Percentiles rank a stretch among this genome's conserved stretches.
Conservation (phyloP, 2,329 filamentous ascomycete genomes). For the Trichoderma cornu-damae region DNA sequence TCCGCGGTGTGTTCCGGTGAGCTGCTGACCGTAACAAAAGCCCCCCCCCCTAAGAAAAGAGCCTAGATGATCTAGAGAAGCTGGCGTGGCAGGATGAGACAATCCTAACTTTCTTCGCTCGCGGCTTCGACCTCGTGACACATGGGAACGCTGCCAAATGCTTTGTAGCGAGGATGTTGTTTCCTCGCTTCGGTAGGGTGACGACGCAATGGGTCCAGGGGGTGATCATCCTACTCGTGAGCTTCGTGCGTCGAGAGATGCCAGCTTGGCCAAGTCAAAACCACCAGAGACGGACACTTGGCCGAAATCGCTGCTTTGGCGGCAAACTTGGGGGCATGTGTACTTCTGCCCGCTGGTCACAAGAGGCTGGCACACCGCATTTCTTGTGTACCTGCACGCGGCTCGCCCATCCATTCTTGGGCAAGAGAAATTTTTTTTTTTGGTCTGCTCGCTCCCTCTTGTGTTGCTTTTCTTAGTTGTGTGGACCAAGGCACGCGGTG, state of each 20-base stretch:
- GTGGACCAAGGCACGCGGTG: not conserved
- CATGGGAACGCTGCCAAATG: not conserved
- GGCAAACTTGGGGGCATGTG: conserved; percentile 2
- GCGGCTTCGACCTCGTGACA: not conserved
- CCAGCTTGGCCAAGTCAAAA: not conserved
- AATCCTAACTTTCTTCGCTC: not conserved
- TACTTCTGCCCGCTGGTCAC: not conserved
- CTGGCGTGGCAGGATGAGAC: not conserved
- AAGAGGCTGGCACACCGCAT: conserved; percentile 14
- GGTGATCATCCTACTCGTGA: conserved; percentile 4
- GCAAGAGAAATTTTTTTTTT: not conserved
- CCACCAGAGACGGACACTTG: not conserved
- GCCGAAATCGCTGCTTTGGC: conserved; percentile 7
- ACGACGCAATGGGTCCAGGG: conserved; percentile 7
- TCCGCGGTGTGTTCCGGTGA: not conserved
- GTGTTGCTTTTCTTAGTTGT: not conserved
- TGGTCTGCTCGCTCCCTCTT: not conserved
- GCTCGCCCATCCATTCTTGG: not conserved
- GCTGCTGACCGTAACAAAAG: not conserved
- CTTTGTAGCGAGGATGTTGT: not conserved
- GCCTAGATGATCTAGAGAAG: not conserved
- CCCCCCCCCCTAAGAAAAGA: not conserved
- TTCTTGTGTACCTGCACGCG: not conserved
- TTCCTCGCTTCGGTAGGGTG: not conserved
- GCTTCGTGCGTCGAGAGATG: not conserved